phyloP scores from a whole-genome alignment of 2,329 filamentous ascomycete genomes.

The Blastomyces parvus region DNA sequence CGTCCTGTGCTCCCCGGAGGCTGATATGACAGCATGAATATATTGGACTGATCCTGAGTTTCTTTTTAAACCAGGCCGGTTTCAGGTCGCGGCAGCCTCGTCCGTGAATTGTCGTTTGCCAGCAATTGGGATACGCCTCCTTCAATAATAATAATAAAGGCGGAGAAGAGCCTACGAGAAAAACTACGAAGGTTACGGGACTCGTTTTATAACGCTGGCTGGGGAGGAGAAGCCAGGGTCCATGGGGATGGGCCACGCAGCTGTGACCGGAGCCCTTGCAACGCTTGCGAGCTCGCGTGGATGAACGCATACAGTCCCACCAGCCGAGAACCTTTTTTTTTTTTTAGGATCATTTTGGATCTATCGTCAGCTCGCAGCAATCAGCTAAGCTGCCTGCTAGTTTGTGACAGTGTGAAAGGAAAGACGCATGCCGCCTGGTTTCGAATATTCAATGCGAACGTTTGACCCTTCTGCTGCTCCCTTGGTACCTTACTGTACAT shows the following conservation, averaged over 20 bases:
- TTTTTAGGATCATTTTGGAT: constrained; percentile 5
- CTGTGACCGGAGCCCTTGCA: not conserved
- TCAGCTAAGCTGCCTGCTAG: not conserved
- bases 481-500: not conserved
- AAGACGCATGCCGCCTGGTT: not conserved
- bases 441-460: not conserved
- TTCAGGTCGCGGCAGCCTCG: not conserved
- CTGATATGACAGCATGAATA: not conserved
- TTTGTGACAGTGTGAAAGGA: constrained; percentile 5
- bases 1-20: not conserved
- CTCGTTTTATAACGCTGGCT: not conserved
- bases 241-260: not conserved
- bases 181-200: not conserved
- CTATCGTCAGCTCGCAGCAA: not conserved
- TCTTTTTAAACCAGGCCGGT: not conserved
- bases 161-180: not conserved
- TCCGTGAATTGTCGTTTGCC: not conserved
- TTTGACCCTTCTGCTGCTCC: not conserved
- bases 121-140: not conserved
- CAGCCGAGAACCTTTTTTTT: not conserved
- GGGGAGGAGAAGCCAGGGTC: not conserved
- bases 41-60: not conserved
- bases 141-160: not conserved
- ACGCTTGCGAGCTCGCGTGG: constrained; percentile 1
- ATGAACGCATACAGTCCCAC: not conserved